Evolutionary conservation across 1,139 yeast genomes (phyloP).

Genomic region (Petasospora rhodanensis): DNA sequence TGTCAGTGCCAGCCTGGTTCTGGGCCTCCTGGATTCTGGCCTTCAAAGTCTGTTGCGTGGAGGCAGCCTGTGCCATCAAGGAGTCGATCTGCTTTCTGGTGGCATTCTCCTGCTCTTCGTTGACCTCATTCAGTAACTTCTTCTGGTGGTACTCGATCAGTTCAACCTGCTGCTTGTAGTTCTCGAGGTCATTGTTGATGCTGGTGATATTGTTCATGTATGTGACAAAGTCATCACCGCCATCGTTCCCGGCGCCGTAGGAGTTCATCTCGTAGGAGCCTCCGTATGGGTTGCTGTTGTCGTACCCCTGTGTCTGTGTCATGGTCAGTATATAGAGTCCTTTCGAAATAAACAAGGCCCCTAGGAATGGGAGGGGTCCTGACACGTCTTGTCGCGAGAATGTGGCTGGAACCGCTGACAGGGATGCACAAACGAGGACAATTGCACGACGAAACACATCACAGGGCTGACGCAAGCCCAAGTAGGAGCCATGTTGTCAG

Average conservation of each 20-base stretch:
- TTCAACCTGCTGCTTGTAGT: slow-evolving; percentile 72
- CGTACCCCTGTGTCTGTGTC: slow-evolving; percentile 20
- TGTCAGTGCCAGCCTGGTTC: slow-evolving; percentile 64
- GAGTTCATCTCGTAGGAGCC: slow-evolving; percentile 22
- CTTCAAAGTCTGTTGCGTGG: slow-evolving; percentile 72
- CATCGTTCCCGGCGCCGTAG: slow-evolving; percentile 19
- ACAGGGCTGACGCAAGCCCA: too few species aligned
- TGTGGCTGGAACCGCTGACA: slow-evolving; percentile 4
- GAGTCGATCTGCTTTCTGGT: slow-evolving; percentile 74
- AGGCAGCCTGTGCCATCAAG: slow-evolving; percentile 72
- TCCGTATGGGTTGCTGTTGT: slow-evolving; percentile 25
- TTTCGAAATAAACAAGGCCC: too few species aligned
- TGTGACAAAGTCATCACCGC: slow-evolving; percentile 56
- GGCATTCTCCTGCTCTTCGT: slow-evolving; percentile 71
- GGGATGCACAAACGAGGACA: too few species aligned
- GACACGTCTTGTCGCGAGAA: slow-evolving; percentile 7
- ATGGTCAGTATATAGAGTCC: too few species aligned
- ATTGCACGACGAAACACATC: too few species aligned
- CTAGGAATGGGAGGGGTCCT: too few species aligned
- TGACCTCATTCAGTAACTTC: slow-evolving; percentile 78
- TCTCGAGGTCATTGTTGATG: slow-evolving; percentile 75
- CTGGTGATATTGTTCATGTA: slow-evolving; percentile 83
- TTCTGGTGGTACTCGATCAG: slow-evolving; percentile 79
- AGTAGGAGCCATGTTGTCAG: too few species aligned
- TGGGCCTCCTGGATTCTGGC: slow-evolving; percentile 73